Percentiles rank a stretch among this genome's conserved stretches.
phyloP scores from a whole-genome alignment of 176 grass and related monocot species.

The Phoenix dactylifera region DNA sequence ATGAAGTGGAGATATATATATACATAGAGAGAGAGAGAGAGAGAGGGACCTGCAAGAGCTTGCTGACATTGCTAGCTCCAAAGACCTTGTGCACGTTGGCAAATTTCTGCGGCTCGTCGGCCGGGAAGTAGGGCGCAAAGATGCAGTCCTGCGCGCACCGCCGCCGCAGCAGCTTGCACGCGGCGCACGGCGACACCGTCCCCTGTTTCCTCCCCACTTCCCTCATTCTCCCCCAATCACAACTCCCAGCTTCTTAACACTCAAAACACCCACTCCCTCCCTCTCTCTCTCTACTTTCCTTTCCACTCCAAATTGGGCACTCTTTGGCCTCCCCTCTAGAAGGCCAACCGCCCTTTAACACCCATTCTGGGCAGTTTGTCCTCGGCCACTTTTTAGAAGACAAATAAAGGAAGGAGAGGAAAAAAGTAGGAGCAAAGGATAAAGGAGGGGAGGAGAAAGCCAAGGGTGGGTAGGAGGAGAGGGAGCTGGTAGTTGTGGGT shows the following conservation, averaged over 20 bases:
- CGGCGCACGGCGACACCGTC: constrained; percentile 10
- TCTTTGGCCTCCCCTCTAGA: too few relatives aligned
- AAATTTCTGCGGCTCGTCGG: constrained; percentile 16
- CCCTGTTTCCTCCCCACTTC: not conserved
- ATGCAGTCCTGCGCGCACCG: constrained; percentile 16
- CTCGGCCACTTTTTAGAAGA: not conserved
- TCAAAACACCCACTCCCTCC: too few relatives aligned
- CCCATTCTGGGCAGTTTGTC: not conserved
- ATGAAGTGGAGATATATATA: not conserved
- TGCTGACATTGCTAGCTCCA: constrained; percentile 19
- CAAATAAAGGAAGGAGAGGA: not conserved
- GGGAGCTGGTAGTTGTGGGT: not conserved
- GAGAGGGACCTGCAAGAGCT: constrained; percentile 17
- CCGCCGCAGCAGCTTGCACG: constrained; percentile 11
- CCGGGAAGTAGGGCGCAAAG: constrained; percentile 9
- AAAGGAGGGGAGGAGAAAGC: not conserved
- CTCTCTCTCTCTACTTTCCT: too few relatives aligned
- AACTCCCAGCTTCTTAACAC: too few relatives aligned
- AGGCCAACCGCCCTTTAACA: not conserved
- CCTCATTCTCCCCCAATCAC: not conserved
- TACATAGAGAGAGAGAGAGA: not conserved
- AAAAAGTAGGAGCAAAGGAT: not conserved
- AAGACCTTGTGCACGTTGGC: constrained; percentile 16
- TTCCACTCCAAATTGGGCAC: not conserved
- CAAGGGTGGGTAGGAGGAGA: not conserved